Base-by-base conservation (phyloP, 1,284 basidiomycete genomes). In the Xanthoconium separans region DNA sequence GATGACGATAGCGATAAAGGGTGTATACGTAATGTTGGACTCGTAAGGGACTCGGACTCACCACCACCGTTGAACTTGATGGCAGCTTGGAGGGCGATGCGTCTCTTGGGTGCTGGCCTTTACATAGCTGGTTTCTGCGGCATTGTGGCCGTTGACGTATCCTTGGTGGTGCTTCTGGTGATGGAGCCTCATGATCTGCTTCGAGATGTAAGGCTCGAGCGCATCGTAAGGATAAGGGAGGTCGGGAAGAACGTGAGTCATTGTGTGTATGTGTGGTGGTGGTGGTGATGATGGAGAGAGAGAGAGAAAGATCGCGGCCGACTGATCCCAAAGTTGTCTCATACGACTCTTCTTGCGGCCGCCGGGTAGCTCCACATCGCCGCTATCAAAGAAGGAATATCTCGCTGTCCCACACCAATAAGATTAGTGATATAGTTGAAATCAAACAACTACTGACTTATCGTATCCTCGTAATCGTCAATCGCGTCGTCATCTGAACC, bases 1-100 rank as follows among this genome's bases (percentile, higher is more conserved):
- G 13, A 36, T 36, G 34, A 15, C 15, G 13, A 36, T 27, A 5
- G 34, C 7, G 34, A 16, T 13, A 16, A 22, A 4, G 22, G 22
- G 22, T 22, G 22, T 22, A 22, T 3, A 10, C n/a, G 29, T 27
- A 40, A 44, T 13, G n/a, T n/a, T n/a, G n/a, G n/a, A n/a, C n/a
- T n/a, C n/a, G 39, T 13, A 22, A 22, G 22, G 22, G 22, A 22
- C 22, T 22, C 22, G 39, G 9, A 64, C 76, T 63, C 55, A 75
- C 82, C 82, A 70, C 83, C 84, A 53, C 84, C 83, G 69, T 86
- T 85, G 76, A 85, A 85, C 73, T 85, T 88, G 72, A 91, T 75
- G 36, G 86, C 87, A 31, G 80, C 75, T 71, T 89, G 83, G 51
- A 87, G 83, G 50, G 83, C 84, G 66, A 95, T 95, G 66, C 84